phyloP scores from a whole-genome alignment of 2,329 filamentous ascomycete species.

The Claviceps maximensis region DNA sequence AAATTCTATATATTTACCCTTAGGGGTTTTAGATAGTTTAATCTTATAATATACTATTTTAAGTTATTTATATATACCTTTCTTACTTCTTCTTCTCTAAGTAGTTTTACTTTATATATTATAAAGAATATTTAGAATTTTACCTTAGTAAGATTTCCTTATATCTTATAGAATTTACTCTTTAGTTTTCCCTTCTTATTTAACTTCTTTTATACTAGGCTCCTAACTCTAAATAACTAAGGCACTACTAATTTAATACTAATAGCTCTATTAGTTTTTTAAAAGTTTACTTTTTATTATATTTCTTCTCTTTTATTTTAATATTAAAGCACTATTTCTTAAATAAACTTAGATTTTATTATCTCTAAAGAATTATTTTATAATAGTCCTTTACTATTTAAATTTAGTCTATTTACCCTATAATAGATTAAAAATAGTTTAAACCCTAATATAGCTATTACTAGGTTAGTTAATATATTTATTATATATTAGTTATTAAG shows the following conservation, averaged over 20 bases:
- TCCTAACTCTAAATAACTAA: neutral
- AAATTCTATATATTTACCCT: neutral
- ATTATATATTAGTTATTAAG: neutral
- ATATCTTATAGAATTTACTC: neutral
- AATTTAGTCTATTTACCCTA: neutral
- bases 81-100: fast-evolving
- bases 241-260: neutral
- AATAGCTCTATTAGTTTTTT: too few relatives aligned
- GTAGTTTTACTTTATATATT: neutral
- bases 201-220: neutral
- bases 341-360: too few relatives aligned
- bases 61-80: neutral
- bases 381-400: too few relatives aligned
- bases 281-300: too few relatives aligned
- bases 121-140: neutral
- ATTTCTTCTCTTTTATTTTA: neutral
- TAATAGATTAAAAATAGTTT: neutral
- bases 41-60: neutral
- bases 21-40: neutral
- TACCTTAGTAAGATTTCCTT: neutral
- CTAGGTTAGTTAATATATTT: neutral
- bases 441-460: neutral
- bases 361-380: too few relatives aligned
- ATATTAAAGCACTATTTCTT: neutral
- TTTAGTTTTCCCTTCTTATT: neutral